Evolutionary conservation across 306 rosid genomes (phyloP), one percentile per base, ranked within the genome.

Genomic region (Quercus bicolor): DNA sequence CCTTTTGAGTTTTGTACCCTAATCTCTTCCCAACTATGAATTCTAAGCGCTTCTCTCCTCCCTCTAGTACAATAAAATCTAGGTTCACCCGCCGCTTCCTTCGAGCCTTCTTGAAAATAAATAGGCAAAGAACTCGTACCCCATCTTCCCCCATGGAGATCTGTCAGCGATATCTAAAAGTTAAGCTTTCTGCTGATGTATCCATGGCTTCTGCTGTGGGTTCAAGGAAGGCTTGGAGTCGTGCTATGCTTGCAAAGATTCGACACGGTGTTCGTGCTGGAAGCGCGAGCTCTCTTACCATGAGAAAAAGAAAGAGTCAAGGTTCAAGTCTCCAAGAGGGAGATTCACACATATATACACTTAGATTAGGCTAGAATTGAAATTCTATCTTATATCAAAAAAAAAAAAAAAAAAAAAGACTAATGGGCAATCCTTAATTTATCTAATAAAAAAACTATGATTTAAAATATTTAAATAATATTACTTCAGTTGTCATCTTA

Each of bases 201-300:
- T 78, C 87, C 76, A 84, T 84, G 87, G 84, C 87, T 24, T 80
- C 76, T 7, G 76, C 84, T 20, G 84, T 80, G 1, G 84, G 87
- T 51, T 20, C 76, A 1, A 57, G 65, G 16, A 80, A 70, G 74
- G 76, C 77, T 10, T 84, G 87, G 87, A 84, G 87, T 11, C 81
- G 70, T 53, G 87, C 84, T 4, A 11, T 84, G 73, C 82, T 84
- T 11, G 13, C 70, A 75, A 79, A 65, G 76, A 75, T 84, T 21
- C 71, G 72, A 13, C 70, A 61, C 45, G 45, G 45, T 8, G 45
- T 40, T 40, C 45, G 45, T 40, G 1, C 45, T 2, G 11, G 45
- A 40, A 40, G 45, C 45, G 2, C 12, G 45, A 7, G 3, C 45
- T 8, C 45, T 40, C 45, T 40, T 40, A 8, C 12, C 45, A 23